Evolutionary conservation across 2,329 filamentous ascomycete species (phyloP).

Genomic region (Colletotrichum sp.): DNA sequence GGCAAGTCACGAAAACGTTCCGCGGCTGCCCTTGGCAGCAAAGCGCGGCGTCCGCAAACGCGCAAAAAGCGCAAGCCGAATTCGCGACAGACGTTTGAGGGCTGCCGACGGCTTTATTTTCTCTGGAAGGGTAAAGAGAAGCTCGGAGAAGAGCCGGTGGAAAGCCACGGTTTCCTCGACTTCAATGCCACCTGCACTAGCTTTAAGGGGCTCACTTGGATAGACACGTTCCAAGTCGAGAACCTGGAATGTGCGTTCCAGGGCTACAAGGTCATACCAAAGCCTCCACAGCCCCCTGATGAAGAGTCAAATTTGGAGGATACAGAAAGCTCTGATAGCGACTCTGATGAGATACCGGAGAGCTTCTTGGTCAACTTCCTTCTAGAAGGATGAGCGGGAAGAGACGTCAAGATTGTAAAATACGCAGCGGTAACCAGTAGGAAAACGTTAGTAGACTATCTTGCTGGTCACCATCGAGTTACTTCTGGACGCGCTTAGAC

Average conservation of each 20-base stretch:
- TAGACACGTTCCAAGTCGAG: background rate
- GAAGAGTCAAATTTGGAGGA: background rate
- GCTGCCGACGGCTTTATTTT: background rate
- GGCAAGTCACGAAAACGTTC: background rate
- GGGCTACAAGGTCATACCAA: background rate
- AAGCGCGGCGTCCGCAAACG: background rate
- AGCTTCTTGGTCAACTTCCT: background rate
- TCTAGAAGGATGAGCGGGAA: background rate
- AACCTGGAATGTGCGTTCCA: background rate
- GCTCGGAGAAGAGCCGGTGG: background rate
- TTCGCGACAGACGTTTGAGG: background rate
- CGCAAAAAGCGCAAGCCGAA: background rate
- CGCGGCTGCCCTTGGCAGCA: background rate
- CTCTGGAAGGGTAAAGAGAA: background rate
- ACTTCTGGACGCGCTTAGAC: fast-evolving
- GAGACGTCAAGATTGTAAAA: background rate
- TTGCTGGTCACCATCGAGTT: background rate
- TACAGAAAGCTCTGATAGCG: background rate
- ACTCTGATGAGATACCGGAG: background rate
- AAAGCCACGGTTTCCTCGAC: background rate
- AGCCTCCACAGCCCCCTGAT: background rate
- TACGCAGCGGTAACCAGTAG: fast-evolving
- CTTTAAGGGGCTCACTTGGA: background rate
- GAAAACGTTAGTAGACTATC: background rate
- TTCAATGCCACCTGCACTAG: background rate